phyloP scores from a whole-genome alignment of 169 alveolate species.

The Plasmodium berghei region DNA sequence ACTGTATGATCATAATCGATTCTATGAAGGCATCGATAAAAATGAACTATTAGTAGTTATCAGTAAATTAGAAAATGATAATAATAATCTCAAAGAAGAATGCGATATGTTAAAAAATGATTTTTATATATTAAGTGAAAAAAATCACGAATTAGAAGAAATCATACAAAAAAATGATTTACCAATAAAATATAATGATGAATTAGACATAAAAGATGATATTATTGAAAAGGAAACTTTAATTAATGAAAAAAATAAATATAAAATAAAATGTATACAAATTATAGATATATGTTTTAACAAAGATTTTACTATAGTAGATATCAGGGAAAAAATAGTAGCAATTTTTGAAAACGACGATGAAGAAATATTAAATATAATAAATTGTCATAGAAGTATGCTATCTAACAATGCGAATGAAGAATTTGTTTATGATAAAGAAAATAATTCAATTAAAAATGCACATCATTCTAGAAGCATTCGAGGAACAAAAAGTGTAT shows the following conservation, averaged over 20 bases:
- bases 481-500: neutral
- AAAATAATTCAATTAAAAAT: too few species aligned
- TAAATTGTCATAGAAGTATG: constrained; percentile 49
- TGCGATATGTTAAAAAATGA: constrained; percentile 39
- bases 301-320: constrained; percentile 57
- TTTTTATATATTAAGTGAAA: constrained; percentile 37
- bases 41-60: constrained; percentile 46
- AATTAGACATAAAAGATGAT: constrained; percentile 44
- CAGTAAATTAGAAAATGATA: constrained; percentile 51
- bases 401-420: constrained; percentile 11
- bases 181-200: constrained; percentile 28
- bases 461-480: neutral
- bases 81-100: constrained; percentile 45
- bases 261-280: constrained; percentile 67
- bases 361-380: constrained; percentile 55
- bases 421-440: too few species aligned
- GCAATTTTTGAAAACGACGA: constrained; percentile 62
- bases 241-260: constrained; percentile 30
- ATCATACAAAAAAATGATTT: constrained; percentile 33
- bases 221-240: constrained; percentile 50
- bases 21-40: constrained; percentile 10
- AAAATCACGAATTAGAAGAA: constrained; percentile 55
- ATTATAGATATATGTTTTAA: constrained; percentile 73
- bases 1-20: neutral
- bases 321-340: constrained; percentile 50